Percentiles rank a stretch among this genome's conserved stretches.
Evolutionary conservation across 2,329 filamentous ascomycete species (phyloP).

Genomic region (Verticillium tricorpus): DNA sequence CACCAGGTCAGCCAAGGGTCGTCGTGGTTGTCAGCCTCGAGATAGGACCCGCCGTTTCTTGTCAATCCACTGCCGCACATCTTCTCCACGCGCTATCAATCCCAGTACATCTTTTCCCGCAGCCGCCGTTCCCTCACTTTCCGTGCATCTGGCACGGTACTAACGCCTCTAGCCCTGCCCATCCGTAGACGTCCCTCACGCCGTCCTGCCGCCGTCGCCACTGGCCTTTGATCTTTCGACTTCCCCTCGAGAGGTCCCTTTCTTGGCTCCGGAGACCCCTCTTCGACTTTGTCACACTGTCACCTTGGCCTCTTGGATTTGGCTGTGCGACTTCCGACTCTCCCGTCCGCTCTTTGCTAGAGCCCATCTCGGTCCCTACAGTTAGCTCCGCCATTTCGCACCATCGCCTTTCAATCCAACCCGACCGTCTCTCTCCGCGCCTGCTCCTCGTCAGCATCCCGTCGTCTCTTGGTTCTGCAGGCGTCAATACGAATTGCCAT

Average conservation of each 20-base stretch:
- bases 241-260: background rate
- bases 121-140: background rate
- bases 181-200: background rate
- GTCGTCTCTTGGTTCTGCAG: background rate
- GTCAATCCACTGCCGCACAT: background rate
- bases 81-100: background rate
- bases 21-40: background rate
- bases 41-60: background rate
- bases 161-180: background rate
- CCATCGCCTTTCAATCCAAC: background rate
- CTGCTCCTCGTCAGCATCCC: background rate
- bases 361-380: background rate
- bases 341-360: background rate
- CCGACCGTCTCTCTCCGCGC: background rate
- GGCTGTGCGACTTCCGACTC: background rate
- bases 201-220: background rate
- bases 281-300: background rate
- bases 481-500: background rate
- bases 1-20: background rate
- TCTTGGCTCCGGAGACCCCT: background rate
- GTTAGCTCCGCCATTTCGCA: background rate
- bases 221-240: background rate
- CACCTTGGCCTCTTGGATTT: background rate
- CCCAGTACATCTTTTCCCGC: background rate
- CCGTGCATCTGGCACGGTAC: background rate